phyloP scores from a whole-genome alignment of 495 filamentous ascomycete species.

The Penicillium cosmopolitanum region DNA sequence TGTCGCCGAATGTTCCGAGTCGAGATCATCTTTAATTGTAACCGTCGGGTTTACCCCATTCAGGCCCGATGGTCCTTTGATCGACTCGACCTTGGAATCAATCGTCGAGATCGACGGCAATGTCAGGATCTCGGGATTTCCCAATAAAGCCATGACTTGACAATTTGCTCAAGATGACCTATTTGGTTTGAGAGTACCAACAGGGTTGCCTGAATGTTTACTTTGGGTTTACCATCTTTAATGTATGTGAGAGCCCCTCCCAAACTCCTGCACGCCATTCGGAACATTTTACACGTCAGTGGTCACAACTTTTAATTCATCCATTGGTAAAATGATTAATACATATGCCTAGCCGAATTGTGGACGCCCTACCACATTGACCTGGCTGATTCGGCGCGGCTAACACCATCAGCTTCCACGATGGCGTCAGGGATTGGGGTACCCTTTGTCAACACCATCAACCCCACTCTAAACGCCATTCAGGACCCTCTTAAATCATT shows the following conservation, averaged over 20 bases:
- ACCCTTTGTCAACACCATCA: constrained; percentile 23
- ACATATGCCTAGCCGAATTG: neutral
- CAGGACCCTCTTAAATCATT: constrained; percentile 9
- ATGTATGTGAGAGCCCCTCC: constrained; percentile 8
- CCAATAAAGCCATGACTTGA: constrained; percentile 25
- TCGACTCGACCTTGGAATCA: constrained; percentile 11
- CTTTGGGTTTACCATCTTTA: constrained; percentile 3
- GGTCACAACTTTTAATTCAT: neutral
- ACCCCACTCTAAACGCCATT: constrained; percentile 31
- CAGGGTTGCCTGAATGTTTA: neutral
- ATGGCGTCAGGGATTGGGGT: constrained; percentile 27
- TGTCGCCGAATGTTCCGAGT: constrained; percentile 5
- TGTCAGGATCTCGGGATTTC: constrained; percentile 11
- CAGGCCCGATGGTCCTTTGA: constrained; percentile 17
- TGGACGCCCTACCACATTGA: neutral
- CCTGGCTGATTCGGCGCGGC: constrained; percentile 21
- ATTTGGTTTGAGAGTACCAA: neutral
- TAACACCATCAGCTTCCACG: constrained; percentile 24
- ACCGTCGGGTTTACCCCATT: constrained; percentile 15
- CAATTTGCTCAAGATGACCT: neutral
- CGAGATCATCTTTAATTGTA: constrained; percentile 18
- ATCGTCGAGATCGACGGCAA: constrained; percentile 9
- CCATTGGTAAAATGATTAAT: neutral
- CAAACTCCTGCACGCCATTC: constrained; percentile 27
- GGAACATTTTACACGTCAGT: constrained; percentile 25